Conservation (phyloP, 495 filamentous ascomycete genomes). For the Penicillium steckii region DNA sequence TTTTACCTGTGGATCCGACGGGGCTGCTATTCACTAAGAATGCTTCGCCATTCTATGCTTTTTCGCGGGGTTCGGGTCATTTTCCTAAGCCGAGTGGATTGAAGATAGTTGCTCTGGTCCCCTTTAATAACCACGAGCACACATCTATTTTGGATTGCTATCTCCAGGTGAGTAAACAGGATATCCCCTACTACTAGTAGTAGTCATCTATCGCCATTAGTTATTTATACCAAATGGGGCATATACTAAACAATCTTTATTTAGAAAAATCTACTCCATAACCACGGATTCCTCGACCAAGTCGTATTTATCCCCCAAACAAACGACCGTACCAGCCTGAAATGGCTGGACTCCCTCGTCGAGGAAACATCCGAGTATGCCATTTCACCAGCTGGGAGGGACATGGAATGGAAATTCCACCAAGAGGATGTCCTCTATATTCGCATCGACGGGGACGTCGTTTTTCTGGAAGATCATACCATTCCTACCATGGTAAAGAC, state of each 20-base stretch:
- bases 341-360: constrained; percentile 40
- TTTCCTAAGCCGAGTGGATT: constrained; percentile 44
- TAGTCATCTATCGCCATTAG: too few relatives aligned
- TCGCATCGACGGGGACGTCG: constrained; percentile 56
- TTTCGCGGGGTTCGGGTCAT: constrained; percentile 25
- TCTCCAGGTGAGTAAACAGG: constrained; percentile 36
- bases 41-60: constrained; percentile 31
- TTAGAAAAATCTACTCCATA: constrained; percentile 49
- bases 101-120: constrained; percentile 49
- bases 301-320: constrained; percentile 55
- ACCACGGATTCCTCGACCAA: constrained; percentile 53
- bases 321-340: constrained; percentile 40
- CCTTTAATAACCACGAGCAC: constrained; percentile 44
- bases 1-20: constrained; percentile 21
- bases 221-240: too few relatives aligned
- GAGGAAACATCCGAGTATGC: constrained; percentile 28
- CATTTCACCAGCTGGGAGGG: constrained; percentile 14
- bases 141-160: constrained; percentile 55
- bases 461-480: constrained; percentile 52
- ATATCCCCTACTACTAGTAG: too few relatives aligned
- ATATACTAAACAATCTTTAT: constrained; percentile 6
- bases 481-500: constrained; percentile 54
- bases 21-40: constrained; percentile 24
- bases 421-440: constrained; percentile 44
- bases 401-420: constrained; percentile 18